Base-by-base conservation (phyloP, 345 rosid genomes). In the Mercurialis annua region DNA sequence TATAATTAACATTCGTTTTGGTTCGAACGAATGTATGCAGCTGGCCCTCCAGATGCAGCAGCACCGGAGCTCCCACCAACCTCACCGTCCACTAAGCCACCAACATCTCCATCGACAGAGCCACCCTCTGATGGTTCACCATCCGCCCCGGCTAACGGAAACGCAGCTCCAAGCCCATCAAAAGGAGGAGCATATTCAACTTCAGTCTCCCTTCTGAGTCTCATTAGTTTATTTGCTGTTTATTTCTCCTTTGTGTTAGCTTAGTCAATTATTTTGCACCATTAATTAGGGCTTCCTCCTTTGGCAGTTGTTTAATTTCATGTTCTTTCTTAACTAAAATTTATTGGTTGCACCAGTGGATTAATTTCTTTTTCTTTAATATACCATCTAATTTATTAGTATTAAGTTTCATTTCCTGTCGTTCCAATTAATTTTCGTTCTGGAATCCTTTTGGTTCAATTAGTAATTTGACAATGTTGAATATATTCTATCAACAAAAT, bases 91-190 rank as follows among this genome's bases (percentile, higher is more conserved):
- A 5, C 18, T 16, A 16, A 58, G 40, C 14, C 24, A 26, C 55
- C 21, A 34, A 43, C 64, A 40, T 38, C 59, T 46, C 42, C 68
- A 16, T 8, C 20, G 47, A 33, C 3, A 7, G 6, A 26, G 6
- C 12, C 54, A 27, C 33, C 29, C 44, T 14, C 44, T 40, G 44
- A 14, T 2, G 44, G 27, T 5, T 21, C 56, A 50, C 1, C 42
- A 55, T 3, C 23, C 11, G 31, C 38, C 33, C 43, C n/a, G n/a
- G n/a, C n/a, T n/a, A n/a, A n/a, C n/a, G n/a, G n/a, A n/a, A n/a
- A n/a, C n/a, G n/a, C 62, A 12, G 57, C 66, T 30, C 71, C 71
- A 36, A 4, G 48, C 59, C 42, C 53, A 21, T 53, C 46, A 43
- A 34, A 34, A 8, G 47, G 51, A 20, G 70, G 26, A 21, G 52